phyloP scores from a whole-genome alignment of 371 early-diverging fungal genomes.

The Mortierella sp. region DNA sequence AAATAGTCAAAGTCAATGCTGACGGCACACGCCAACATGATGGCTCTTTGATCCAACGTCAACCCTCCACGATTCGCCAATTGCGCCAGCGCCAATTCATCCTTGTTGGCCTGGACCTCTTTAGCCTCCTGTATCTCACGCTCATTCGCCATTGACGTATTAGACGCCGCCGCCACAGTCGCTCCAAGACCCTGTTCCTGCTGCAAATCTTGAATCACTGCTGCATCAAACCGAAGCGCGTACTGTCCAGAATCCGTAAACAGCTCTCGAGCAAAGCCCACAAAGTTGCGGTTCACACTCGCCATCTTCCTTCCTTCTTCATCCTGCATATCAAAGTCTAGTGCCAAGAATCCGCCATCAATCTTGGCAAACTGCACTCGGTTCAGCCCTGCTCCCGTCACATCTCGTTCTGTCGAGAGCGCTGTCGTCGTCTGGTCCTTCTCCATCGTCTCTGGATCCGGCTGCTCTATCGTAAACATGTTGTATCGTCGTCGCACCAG shows the following conservation, averaged over 20 bases:
- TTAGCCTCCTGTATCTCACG: constrained; percentile 22
- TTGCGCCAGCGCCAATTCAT: constrained; percentile 36
- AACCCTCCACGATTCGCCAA: constrained; percentile 59
- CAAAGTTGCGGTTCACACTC: constrained; percentile 84
- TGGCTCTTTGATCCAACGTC: constrained; percentile 86
- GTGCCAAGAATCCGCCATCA: constrained; percentile 80
- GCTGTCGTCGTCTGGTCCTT: constrained; percentile 19
- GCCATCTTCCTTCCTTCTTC: constrained; percentile 69
- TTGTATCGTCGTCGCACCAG: constrained; percentile 86
- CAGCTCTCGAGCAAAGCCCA: constrained; percentile 87
- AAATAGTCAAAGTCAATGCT: constrained; percentile 95
- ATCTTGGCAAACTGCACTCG: constrained; percentile 81
- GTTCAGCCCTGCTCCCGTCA: constrained; percentile 20
- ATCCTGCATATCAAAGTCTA: constrained; percentile 83
- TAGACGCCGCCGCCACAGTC: constrained; percentile 19
- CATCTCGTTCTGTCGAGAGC: constrained; percentile 22
- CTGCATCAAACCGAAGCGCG: constrained; percentile 81
- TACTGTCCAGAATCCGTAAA: constrained; percentile 92
- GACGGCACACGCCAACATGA: constrained; percentile 84
- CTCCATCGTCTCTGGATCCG: constrained; percentile 14
- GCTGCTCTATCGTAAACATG: constrained; percentile 68
- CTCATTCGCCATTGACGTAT: constrained; percentile 5
- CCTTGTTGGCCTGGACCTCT: constrained; percentile 49
- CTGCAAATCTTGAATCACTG: constrained; percentile 57
- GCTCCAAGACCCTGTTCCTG: constrained; percentile 41